Evolutionary conservation across 371 early-diverging fungal species (phyloP).

Genomic region (Mucor piriformis): DNA sequence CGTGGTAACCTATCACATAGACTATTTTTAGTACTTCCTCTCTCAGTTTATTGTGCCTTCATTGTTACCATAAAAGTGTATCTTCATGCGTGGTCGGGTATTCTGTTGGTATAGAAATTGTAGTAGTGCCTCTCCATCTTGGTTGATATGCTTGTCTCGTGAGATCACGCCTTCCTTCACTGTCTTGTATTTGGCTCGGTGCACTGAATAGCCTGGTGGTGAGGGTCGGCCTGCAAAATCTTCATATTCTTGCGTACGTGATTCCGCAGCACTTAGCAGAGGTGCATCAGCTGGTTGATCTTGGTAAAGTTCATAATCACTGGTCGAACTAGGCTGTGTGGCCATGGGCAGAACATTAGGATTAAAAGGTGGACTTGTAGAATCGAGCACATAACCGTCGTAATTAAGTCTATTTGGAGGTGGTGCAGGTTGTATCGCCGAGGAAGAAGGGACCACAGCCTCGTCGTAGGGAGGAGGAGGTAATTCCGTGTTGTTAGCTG

Average conservation of each 20-base stretch:
- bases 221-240: constrained; percentile 36
- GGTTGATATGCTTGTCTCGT: constrained; percentile 45
- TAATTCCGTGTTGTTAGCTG: constrained; percentile 10
- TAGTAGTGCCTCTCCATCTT: constrained; percentile 47
- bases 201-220: constrained; percentile 45
- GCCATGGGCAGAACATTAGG: constrained; percentile 1
- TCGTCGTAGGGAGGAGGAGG: constrained; percentile 40
- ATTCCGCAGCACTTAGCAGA: neutral
- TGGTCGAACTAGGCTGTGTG: neutral
- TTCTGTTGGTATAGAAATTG: constrained; percentile 50
- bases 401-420: constrained; percentile 17
- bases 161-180: constrained; percentile 30
- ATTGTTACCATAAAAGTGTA: constrained; percentile 48
- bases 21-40: too few species aligned
- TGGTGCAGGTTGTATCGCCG: constrained; percentile 2
- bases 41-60: too few species aligned
- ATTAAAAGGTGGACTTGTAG: constrained; percentile 8
- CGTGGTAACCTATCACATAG: constrained; percentile 38
- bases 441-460: constrained; percentile 14
- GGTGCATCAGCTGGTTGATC: neutral
- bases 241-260: constrained; percentile 9
- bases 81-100: constrained; percentile 34
- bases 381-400: constrained; percentile 21
- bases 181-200: constrained; percentile 32
- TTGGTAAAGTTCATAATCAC: constrained; percentile 13